Conservation (phyloP, 1,284 basidiomycete species). For the Apiotrichum laibachii region DNA sequence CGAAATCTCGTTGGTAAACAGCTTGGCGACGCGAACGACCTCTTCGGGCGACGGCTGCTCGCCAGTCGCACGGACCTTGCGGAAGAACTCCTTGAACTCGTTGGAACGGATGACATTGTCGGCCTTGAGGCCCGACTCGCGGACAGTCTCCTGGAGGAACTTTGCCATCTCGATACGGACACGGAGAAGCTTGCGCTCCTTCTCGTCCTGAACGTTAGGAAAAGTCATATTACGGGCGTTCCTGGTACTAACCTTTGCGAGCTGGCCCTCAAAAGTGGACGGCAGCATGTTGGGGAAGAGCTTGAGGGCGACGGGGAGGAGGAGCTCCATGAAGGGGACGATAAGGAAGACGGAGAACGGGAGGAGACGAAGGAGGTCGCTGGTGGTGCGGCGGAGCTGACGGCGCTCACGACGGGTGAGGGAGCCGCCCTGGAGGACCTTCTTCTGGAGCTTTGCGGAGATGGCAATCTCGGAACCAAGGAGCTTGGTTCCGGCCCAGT, state of each 20-base stretch:
- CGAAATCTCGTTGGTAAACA: constrained; percentile 96
- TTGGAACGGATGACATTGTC: constrained; percentile 89
- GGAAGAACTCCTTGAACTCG: constrained; percentile 99
- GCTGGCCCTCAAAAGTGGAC: constrained; percentile 97
- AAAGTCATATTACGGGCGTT: not conserved
- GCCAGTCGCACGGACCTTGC: constrained; percentile 93
- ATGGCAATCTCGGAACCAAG: constrained; percentile 93
- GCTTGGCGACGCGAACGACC: constrained; percentile 88
- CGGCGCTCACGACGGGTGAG: constrained; percentile 89
- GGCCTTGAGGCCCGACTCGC: constrained; percentile 87
- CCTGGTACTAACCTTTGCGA: constrained; percentile 65
- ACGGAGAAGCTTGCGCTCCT: constrained; percentile 90
- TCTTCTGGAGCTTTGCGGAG: constrained; percentile 80
- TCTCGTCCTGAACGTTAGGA: constrained; percentile 70
- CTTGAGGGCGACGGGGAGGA: constrained; percentile 95
- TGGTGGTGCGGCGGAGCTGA: constrained; percentile 90
- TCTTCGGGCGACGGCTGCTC: constrained; percentile 86
- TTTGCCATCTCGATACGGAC: constrained; percentile 98
- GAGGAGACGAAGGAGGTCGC: constrained; percentile 85
- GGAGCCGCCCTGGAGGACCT: constrained; percentile 85
- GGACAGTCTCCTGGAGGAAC: constrained; percentile 95
- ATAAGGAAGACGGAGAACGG: constrained; percentile 94
- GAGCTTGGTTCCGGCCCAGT: constrained; percentile 95
- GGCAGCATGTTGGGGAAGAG: constrained; percentile 99
- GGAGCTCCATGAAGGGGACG: constrained; percentile 96